Evolutionary conservation across 306 rosid genomes (phyloP), one percentile per base, ranked within the genome.

Genomic region (Quercus suber): DNA sequence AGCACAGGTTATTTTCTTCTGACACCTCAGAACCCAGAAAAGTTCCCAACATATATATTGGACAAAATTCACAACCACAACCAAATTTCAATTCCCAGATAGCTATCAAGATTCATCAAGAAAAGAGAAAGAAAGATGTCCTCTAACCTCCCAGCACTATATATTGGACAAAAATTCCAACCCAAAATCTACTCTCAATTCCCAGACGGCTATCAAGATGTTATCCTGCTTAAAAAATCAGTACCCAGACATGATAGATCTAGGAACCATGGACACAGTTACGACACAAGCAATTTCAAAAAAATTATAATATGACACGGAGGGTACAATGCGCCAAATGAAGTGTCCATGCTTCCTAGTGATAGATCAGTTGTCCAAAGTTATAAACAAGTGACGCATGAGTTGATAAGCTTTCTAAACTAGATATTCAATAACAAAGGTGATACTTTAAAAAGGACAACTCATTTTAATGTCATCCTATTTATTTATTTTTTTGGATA

Each of bases 161-260:
- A 69, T 76, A 67, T 78, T 53, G 73, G 65, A 59, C 78, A 76
- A 79, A 69, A 69, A 49, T 78, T 71, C 58, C 30, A 67, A 81
- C 60, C 79, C 76, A 77, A 79, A 84, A 64, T 43, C 61, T 17
- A 73, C 57, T 41, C 56, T 79, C 61, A 63, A 73, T 31, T 55
- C 76, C 51, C 74, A 41, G 69, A 52, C 25, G 84, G 75, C 81
- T 80, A 80, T 30, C 59, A 76, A 57, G 75, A 84, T 82, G 51
- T 73, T 79, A 75, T 73, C 55, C 63, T 82, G 86, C 69, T 68
- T 68, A 35, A 51, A 35, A 64, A 70, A 84, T 74, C 20, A 74
- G 76, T 74, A 64, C 81, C 78, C 17, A 25, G 31, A 60, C 67
- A 60, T 5, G 18, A 25, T 3, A 25, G 67, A 60, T 60, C 53